Base-by-base conservation (phyloP, 2,329 filamentous ascomycete genomes). In the Hypoxylon sp. region DNA sequence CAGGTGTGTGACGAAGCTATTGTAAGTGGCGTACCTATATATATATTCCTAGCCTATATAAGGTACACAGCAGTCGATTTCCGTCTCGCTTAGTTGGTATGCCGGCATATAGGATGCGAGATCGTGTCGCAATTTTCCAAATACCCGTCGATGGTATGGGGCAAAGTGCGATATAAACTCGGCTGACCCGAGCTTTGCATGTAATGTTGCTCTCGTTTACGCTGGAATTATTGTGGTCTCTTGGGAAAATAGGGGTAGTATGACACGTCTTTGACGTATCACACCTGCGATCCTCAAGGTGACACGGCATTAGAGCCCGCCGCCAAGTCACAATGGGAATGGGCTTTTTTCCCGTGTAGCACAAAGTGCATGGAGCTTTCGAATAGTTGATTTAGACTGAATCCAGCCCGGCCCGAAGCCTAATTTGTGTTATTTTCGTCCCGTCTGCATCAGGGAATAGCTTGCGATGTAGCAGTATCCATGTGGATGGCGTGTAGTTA, bases 101-200 rank as follows among this genome's bases (percentile, higher is more conserved):
- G 25, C 53, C 62, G 63, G 58, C 47, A 48, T 55, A 34, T 25
- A 59, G 27, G 47, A 51, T 63, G 65, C 55, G 27, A 63, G 59
- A 68, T 68, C 57, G 37, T 30, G 56, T 54, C 63, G 45, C 55
- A 57, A 32, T 55, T 56, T 56, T 45, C 47, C 19, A 57, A 25
- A 25, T 47, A 27, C 39, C 39, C 53, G 45, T 23, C 27, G 27
- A 46, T 53, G 32, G 32, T 50, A 58, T 46, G 56, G 52, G 32
- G 30, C 57, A 48, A 37, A 39, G 9, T 41, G 55, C 46, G 41
- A 21, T 41, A 53, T 4, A 45, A 52, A 39, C 16, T 66, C 63
- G 60, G 63, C 23, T 21, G 32, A 53, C 27, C 66, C 66, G 66
- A 64, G 27, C 54, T 34, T 55, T 39, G 47, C n/a, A 32, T 37